Base-by-base conservation (phyloP, 2,329 filamentous ascomycete genomes). In the Aspergillus ustus region DNA sequence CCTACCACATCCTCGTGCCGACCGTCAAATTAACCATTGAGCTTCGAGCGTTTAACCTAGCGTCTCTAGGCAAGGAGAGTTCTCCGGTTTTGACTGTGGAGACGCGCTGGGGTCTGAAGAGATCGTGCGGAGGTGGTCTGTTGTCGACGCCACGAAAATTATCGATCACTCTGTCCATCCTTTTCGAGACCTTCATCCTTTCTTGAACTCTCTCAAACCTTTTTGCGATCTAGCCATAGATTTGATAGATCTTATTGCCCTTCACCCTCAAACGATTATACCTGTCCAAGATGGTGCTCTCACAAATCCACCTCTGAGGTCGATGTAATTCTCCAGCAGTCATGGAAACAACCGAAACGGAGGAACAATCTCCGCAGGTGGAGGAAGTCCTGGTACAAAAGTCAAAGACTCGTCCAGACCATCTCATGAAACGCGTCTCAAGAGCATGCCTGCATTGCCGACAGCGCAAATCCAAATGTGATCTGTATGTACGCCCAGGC, bases 381-480 rank as follows among this genome's bases (percentile, higher is more conserved):
- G 66, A 61, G 29, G 61, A 40, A 20, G 61, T 60, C 37, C 57
- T 61, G 7, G 40, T 46, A 52, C 59, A 63, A 51, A 62, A 65
- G 54, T 25, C 63, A 6, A 67, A 64, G 40, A 63, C 70, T 63
- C 70, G 70, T 61, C 62, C 73, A 50, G 71, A 74, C 55, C 70
- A 71, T 52, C 62, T 73, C 63, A 76, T 76, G 71, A 81, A 81
- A 69, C 78, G 80, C 61, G 80, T 82, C 7, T 82, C 80, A 17
- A 73, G 80, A 63, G 81, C 81, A 48, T 83, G 80, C 70, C 68
- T 82, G 56, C 77, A 80, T 65, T 83, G 82, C 68, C 73, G 82
- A 45, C 78, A 80, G 65, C 77, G 82, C 63, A 84, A 84, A 70
- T 81, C 79, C 45, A 80, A 80, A 67, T 84, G 82, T 72, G 80